Evolutionary conservation across 805 yeast species (phyloP), one percentile per base, ranked within the genome.

Genomic region (Jamesozyma jinghongensis): DNA sequence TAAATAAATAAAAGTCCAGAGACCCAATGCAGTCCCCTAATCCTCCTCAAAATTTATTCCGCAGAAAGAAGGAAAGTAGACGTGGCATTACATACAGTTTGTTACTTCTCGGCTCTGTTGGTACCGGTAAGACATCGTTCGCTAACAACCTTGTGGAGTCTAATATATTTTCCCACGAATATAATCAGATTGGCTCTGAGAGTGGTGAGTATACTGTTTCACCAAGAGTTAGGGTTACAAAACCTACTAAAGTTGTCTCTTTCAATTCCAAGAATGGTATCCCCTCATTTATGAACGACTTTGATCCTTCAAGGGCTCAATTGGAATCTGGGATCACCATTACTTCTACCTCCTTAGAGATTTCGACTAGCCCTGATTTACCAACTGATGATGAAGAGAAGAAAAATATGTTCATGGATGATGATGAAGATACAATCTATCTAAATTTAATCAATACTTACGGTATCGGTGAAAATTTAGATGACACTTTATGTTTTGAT

Each of bases 121-220:
- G 90, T 14, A 74, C 85, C 0, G 94, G 94, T 10, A 83, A 82
- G 56, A 75, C 88, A 17, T 77, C 90, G 0, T 83, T 83, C 54
- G 68, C 82, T 45, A 83, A 83, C 54, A 71, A 83, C 34, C 57
- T 83, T 38, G 59, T 83, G 45, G 83, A 78, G 55, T 75, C 77
- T 31, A 73, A 71, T 42, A 68, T 82, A 30, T 57, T 82, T 46
- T 72, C 78, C 14, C 85, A 80, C 50, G 70, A 76, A 42, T 81
- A 67, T 50, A 70, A 73, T 43, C 67, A 65, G 16, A 45, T 55
- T 10, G 63, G 39, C 8, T 17, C 34, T 10, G 63, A 13, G 39
- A 57, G 1, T 34, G 59, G 3, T 28, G 40, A 54, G 19, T 44
- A 43, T 36, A 40, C 34, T 25, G 44, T 44, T 18, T 50, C 54